A percentile compares a stretch with the other conserved stretches of the same genome.
These are phyloP conservation scores for Paramecium octaurelia DNA, from an alignment of 73 alveolate genomes.

Conservation along the genomic window DNA sequence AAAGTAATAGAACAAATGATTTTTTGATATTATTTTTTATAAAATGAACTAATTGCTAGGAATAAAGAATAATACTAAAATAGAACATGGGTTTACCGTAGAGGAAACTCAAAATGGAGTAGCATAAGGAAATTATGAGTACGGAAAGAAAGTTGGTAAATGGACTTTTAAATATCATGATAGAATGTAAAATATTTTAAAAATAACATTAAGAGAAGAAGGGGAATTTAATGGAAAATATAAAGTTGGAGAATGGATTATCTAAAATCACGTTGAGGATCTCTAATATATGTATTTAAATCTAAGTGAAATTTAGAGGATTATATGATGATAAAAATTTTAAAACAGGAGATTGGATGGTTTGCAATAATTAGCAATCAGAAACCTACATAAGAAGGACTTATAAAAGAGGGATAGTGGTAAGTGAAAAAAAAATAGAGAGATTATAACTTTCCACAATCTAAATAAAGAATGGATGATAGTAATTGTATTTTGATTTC, in stretches of 20 bases:
- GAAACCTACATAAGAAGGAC: neutral
- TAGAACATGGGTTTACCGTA: neutral
- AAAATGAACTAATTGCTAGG: neutral
- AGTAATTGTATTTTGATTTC: neutral
- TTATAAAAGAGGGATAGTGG: neutral
- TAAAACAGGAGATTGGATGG: neutral
- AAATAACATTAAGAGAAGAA: neutral
- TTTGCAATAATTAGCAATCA: neutral
- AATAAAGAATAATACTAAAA: too few species aligned
- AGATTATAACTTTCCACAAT: neutral
- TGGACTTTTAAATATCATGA: neutral
- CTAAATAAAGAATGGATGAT: neutral
- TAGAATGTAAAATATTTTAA: neutral
- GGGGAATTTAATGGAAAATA: neutral
- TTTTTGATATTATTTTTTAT: neutral
- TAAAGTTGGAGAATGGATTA: neutral
- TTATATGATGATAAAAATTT: neutral
- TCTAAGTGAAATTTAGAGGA: neutral
- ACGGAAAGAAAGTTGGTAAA: neutral
- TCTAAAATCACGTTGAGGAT: neutral
- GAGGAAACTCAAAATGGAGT: neutral
- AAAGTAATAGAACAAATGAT: neutral
- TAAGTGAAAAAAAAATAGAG: neutral
- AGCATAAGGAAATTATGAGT: neutral
- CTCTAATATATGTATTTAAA: neutral